Evolutionary conservation across 2,329 filamentous ascomycete genomes (phyloP).

Genomic region (Aspergillus sp.): DNA sequence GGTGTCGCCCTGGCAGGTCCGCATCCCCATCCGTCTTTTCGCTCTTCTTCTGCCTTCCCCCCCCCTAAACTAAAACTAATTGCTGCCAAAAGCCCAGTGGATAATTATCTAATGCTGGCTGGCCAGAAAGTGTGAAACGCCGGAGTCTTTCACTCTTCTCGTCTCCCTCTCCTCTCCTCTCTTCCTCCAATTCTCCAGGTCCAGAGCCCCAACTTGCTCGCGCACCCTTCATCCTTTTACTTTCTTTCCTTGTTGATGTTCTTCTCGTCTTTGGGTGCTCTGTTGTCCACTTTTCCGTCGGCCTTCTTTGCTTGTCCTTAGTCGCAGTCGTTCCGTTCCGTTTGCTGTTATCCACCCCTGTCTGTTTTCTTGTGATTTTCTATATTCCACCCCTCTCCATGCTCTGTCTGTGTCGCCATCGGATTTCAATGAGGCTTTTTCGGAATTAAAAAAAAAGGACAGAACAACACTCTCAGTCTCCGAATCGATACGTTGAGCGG

Average conservation of each 20-base stretch:
- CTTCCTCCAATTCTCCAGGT: conserved; percentile 5
- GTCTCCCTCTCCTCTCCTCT: conserved; percentile 11
- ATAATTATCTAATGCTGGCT: conserved; percentile 28
- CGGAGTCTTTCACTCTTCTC: conserved; percentile 22
- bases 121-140: conserved; percentile 27
- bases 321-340: conserved; percentile 9
- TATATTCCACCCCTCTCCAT: conserved; percentile 14
- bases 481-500: conserved; percentile 17
- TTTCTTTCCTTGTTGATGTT: conserved; percentile 17
- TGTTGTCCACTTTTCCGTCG: neutral
- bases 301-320: neutral
- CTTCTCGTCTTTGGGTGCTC: conserved; percentile 12
- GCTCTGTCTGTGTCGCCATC: conserved; percentile 19
- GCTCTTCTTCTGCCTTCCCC: neutral
- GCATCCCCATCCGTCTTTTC: neutral
- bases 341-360: conserved; percentile 16
- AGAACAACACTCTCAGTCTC: neutral
- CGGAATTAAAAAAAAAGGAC: conserved; percentile 14
- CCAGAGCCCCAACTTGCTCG: conserved; percentile 13
- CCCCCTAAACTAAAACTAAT: conserved; percentile 10
- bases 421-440: conserved; percentile 14
- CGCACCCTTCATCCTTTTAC: conserved; percentile 10
- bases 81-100: conserved; percentile 4
- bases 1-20: conserved; percentile 8
- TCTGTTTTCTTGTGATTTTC: conserved; percentile 19